phyloP scores from a whole-genome alignment of 805 yeast genomes.

The Blastobotrys terrestris region DNA sequence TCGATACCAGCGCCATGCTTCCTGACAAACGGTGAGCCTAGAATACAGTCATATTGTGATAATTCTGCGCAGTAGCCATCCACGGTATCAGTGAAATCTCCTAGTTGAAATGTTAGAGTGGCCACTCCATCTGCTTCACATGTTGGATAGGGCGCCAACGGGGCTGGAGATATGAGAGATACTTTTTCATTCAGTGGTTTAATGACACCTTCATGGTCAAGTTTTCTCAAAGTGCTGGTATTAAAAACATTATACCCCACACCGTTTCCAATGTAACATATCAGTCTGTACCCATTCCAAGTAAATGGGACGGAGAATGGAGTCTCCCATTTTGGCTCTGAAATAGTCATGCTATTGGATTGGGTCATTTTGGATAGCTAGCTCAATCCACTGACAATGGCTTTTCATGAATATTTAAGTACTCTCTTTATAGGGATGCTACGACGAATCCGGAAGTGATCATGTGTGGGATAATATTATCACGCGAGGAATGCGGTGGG shows the following conservation, averaged over 20 bases:
- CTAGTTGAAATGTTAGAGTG: not conserved
- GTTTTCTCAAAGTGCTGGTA: not conserved
- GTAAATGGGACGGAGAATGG: not conserved
- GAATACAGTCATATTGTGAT: not conserved
- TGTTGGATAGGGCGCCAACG: not conserved
- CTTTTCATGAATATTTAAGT: too few species aligned
- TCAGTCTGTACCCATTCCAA: not conserved
- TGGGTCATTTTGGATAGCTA: too few species aligned
- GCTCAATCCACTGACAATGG: not conserved
- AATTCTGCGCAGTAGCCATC: not conserved
- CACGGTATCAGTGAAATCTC: not conserved
- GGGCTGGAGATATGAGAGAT: not conserved
- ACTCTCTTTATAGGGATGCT: not conserved
- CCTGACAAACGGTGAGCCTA: not conserved
- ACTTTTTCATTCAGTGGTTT: not conserved
- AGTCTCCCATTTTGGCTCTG: not conserved
- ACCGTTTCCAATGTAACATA: not conserved
- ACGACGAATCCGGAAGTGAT: not conserved
- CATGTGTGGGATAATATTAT: too few species aligned
- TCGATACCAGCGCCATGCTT: not conserved
- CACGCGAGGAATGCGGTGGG: too few species aligned
- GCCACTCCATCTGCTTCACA: not conserved
- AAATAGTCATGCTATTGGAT: too few species aligned
- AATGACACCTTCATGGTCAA: not conserved
- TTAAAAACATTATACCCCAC: not conserved